Percentiles rank a stretch among this genome's conserved stretches.
These are phyloP conservation scores for Eucalyptus erythrocorys DNA, from an alignment of 345 rosid species.

Conservation along the genomic window DNA sequence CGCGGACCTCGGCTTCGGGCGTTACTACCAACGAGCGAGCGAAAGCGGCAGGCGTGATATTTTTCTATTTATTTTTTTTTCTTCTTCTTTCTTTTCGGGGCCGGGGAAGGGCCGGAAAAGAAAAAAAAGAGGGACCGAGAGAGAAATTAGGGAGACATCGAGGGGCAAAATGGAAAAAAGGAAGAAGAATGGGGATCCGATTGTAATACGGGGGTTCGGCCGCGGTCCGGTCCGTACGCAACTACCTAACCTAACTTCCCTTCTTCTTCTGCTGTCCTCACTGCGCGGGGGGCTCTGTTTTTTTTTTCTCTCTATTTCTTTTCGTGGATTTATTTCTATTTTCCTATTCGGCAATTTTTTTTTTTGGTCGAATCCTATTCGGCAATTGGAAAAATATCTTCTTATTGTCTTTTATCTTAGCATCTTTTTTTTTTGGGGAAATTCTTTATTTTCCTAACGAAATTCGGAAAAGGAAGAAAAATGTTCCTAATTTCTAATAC, in stretches of 20 bases:
- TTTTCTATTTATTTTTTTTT: neutral
- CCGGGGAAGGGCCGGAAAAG: neutral
- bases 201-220: neutral
- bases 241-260: neutral
- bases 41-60: neutral
- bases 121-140: neutral
- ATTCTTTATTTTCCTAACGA: neutral
- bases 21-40: neutral
- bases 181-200: neutral
- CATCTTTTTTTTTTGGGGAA: too few species aligned
- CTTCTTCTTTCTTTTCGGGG: neutral
- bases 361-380: too few species aligned
- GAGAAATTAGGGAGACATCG: fast-evolving
- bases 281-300: neutral
- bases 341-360: neutral
- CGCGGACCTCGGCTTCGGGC: neutral
- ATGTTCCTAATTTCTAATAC: too few species aligned
- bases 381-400: too few species aligned
- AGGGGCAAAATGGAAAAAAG: neutral
- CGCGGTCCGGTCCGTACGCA: neutral
- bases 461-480: neutral
- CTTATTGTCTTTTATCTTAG: too few species aligned
- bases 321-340: neutral
- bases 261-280: neutral
- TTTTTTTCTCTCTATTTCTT: neutral